Conservation (phyloP, 2,329 filamentous ascomycete species). For the Knoxdaviesia proteae region DNA sequence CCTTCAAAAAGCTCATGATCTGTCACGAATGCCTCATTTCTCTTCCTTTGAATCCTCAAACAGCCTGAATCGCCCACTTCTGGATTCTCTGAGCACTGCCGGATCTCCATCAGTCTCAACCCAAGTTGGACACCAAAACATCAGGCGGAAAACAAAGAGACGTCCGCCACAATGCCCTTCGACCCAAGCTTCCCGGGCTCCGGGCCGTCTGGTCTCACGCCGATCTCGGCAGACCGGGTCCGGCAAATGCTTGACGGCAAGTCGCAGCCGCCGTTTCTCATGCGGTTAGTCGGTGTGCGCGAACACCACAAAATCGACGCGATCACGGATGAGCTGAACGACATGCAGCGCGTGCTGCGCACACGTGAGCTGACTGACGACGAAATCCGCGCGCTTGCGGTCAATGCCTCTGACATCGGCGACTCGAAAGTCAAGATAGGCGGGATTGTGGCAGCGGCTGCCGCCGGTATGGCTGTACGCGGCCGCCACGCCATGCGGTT, state of each 20-base stretch:
- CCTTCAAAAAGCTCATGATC: too few species aligned
- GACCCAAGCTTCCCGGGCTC: too few species aligned
- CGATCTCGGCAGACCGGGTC: constrained; percentile 1
- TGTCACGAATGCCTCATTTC: too few species aligned
- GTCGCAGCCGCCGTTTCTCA: constrained; percentile 1
- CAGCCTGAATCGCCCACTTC: too few species aligned
- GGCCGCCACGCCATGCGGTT: constrained; percentile 16
- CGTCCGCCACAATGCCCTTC: too few species aligned
- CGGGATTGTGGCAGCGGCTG: constrained; percentile 11
- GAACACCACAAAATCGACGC: constrained; percentile 6
- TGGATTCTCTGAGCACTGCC: too few species aligned
- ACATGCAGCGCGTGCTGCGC: constrained; percentile 7
- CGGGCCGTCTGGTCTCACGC: too few species aligned
- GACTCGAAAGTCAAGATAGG: constrained; percentile 9
- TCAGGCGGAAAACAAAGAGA: too few species aligned
- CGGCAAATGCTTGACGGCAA: constrained; percentile 1
- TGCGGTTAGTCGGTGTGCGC: constrained; percentile 2
- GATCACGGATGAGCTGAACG: constrained; percentile 7
- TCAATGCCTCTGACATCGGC: constrained; percentile 9
- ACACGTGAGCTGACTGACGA: constrained; percentile 13
- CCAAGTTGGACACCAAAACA: too few species aligned
- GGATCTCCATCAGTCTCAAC: too few species aligned
- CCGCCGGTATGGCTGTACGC: constrained; percentile 9
- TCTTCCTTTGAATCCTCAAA: too few species aligned
- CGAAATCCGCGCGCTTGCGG: constrained; percentile 15